A percentile compares a stretch with the other conserved stretches of the same genome.
Evolutionary conservation across 139 green algal species (phyloP).

Genomic region (Gonium pectorale): DNA sequence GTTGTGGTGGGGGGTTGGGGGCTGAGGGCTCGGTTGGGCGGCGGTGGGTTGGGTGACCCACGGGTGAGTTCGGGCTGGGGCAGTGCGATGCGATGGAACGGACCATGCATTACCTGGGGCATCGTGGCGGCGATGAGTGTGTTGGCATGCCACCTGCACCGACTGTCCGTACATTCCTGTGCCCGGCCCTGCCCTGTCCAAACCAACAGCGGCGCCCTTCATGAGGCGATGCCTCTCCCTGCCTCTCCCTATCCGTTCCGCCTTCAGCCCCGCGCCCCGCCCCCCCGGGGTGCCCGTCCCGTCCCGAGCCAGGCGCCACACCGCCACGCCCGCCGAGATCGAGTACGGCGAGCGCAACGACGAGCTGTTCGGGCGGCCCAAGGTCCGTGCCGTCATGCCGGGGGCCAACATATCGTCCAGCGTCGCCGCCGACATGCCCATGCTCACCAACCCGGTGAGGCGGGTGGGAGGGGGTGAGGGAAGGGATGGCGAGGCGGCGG

Average conservation of each 20-base stretch:
- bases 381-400: constrained; percentile 17
- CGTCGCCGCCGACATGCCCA: not conserved
- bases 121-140: no score
- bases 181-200: not conserved
- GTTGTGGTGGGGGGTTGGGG: no score
- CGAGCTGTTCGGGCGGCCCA: constrained; percentile 10
- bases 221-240: not conserved
- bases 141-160: no score
- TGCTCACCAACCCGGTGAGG: constrained; percentile 32
- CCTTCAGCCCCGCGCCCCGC: not conserved
- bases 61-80: no score
- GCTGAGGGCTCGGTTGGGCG: no score
- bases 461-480: not conserved
- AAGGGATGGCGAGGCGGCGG: not conserved
- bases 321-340: constrained; percentile 5
- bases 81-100: no score
- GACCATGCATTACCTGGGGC: no score
- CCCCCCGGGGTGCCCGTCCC: no score
- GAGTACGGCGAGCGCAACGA: constrained; percentile 24
- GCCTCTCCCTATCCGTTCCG: not conserved
- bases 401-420: constrained; percentile 6
- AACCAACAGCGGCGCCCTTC: no score
- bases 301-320: not conserved
- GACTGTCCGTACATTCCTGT: no score
- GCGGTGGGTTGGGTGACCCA: no score